Percentiles rank a stretch among this genome's conserved stretches.
Evolutionary conservation across 257 asterid species (phyloP).

Genomic region (Avicennia marina): DNA sequence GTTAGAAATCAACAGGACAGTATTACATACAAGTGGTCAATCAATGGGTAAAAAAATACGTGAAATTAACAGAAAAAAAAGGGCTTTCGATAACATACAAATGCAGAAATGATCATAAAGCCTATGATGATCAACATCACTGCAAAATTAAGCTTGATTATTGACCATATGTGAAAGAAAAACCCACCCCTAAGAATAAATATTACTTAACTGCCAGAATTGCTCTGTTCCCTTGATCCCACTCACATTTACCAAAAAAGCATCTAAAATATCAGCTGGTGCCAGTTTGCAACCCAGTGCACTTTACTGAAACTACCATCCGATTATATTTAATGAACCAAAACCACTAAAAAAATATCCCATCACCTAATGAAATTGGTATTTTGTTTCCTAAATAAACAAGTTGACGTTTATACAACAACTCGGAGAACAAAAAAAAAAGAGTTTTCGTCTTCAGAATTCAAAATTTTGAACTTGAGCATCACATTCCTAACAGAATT

Average conservation of each 20-base stretch:
- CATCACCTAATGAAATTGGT: neutral
- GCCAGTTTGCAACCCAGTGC: neutral
- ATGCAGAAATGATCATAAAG: neutral
- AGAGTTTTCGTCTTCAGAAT: too few relatives aligned
- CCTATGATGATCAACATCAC: conserved; percentile 4
- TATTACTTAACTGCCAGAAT: neutral
- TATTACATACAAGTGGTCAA: conserved; percentile 3
- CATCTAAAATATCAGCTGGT: neutral
- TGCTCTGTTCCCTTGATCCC: neutral
- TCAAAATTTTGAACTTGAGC: too few relatives aligned
- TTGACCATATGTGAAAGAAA: neutral
- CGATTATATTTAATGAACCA: neutral
- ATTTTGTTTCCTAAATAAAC: neutral
- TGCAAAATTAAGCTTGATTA: neutral
- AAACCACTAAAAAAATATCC: neutral
- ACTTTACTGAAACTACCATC: neutral
- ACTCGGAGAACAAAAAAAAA: neutral
- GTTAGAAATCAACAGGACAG: conserved; percentile 6
- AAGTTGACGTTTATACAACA: neutral
- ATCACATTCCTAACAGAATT: too few relatives aligned
- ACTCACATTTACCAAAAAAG: neutral
- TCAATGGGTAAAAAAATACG: neutral
- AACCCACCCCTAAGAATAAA: neutral
- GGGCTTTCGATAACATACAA: neutral
- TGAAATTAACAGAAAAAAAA: neutral